Conservation (phyloP, 1,284 basidiomycete genomes). For the Leucocoprinus gongylophorus region DNA sequence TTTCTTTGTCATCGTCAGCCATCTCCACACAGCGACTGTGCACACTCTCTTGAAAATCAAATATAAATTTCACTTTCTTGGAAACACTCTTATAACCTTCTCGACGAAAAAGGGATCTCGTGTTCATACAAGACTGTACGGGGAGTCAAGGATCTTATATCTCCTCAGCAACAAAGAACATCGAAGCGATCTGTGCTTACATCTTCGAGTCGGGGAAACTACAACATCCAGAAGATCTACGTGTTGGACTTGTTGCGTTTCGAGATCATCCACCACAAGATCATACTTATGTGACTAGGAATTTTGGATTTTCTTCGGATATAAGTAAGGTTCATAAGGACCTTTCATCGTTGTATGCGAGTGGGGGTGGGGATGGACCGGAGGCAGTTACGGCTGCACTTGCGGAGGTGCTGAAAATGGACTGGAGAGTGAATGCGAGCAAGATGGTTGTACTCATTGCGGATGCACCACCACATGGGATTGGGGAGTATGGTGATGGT, state of each 20-base stretch:
- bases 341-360: constrained; percentile 82
- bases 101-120: constrained; percentile 62
- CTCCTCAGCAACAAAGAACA: constrained; percentile 93
- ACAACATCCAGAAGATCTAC: constrained; percentile 78
- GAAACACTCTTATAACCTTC: constrained; percentile 13
- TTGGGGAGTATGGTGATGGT: constrained; percentile 92
- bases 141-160: constrained; percentile 83
- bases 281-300: constrained; percentile 88
- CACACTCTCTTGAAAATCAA: neutral
- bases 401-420: constrained; percentile 79
- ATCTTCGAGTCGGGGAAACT: constrained; percentile 95
- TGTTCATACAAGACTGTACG: constrained; percentile 88
- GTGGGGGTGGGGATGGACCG: constrained; percentile 95
- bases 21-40: neutral
- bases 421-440: constrained; percentile 86
- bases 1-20: constrained; percentile 14
- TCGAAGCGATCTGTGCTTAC: constrained; percentile 93
- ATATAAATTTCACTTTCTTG: constrained; percentile 1
- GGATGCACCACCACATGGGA: constrained; percentile 96
- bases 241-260: constrained; percentile 87
- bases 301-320: constrained; percentile 91
- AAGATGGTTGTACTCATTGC: constrained; percentile 96
- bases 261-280: constrained; percentile 95
- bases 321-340: constrained; percentile 84
- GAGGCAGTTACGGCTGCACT: constrained; percentile 96